Evolutionary conservation across 345 rosid genomes (phyloP).

Genomic region (Gynandropsis gynandra): DNA sequence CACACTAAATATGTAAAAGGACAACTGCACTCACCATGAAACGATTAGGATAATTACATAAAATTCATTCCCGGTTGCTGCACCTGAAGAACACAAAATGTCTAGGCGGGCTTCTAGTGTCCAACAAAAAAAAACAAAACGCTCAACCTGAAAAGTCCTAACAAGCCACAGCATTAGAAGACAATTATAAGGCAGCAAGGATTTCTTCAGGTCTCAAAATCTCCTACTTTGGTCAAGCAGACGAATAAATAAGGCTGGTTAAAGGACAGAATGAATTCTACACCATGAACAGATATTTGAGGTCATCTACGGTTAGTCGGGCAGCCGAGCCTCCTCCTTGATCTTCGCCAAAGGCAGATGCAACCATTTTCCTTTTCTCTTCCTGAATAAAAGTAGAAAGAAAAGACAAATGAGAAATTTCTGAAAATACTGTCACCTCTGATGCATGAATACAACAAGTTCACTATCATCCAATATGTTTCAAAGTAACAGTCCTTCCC

Average conservation of each 20-base stretch:
- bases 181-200: conserved; percentile 21
- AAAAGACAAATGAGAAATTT: conserved; percentile 13
- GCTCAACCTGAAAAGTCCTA: conserved; percentile 14
- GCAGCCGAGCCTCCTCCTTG: conserved; percentile 61
- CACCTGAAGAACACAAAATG: conserved; percentile 32
- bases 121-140: conserved; percentile 21
- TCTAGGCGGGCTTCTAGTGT: conserved; percentile 21
- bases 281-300: conserved; percentile 52
- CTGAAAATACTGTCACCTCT: background rate
- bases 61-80: conserved; percentile 27
- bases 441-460: too few species aligned
- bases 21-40: conserved; percentile 7
- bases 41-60: conserved; percentile 39
- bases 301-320: conserved; percentile 84
- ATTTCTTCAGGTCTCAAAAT: conserved; percentile 27
- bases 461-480: background rate
- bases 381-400: conserved; percentile 41
- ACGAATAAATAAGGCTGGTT: conserved; percentile 1
- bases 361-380: conserved; percentile 91
- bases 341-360: conserved; percentile 97
- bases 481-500: background rate
- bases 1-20: background rate
- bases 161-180: conserved; percentile 19
- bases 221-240: conserved; percentile 17
- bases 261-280: conserved; percentile 32